Evolutionary conservation across 2,329 filamentous ascomycete genomes (phyloP), one percentile per base, ranked within the genome.

Genomic region (Aureobasidium sp.): DNA sequence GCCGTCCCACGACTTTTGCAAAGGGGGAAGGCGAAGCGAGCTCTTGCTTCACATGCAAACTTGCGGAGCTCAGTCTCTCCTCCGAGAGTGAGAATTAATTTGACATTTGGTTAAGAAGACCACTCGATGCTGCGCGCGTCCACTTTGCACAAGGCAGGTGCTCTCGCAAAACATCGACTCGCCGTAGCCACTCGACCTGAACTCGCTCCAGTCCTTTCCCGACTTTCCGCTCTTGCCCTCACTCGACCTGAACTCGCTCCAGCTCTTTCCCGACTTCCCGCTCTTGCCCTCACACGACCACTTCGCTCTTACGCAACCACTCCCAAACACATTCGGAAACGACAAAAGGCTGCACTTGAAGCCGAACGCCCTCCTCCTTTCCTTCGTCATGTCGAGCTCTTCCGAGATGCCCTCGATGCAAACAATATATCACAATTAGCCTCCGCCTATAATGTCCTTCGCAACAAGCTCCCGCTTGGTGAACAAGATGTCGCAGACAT

Each of bases 401-500:
- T 71, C 11, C 47, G 64, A 5, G 35, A 67, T 15, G 68, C 67
- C 31, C 62, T 70, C 24, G 37, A 60, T n/a, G 53, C 62, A 5
- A 50, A 57, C 17, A 48, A 70, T 24, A 60, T 67, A 35, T 56
- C 58, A 14, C 47, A 50, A 4, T 63, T 69, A 19, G 66, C 68
- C 39, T 61, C 59, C 6, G 45, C 65, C 35, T 71, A 66, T 49
- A 53, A 58, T 22, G 40, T 22, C 15, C 27, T 64, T 11, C 52
- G 58, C n/a, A 48, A 40, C n/a, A 42, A 40, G 6, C 37, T 60
- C 11, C 54, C 45, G 9, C 63, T 66, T 29, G 64, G 60, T n/a
- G 52, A 49, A 37, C 61, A 66, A 9, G 70, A 73, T 33, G 70
- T 70, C 1, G 69, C 67, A 33, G 64, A 66, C n/a, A 70, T 76